Evolutionary conservation across 768 basidiomycete genomes (phyloP).

Genomic region (Lactarius trivialis): DNA sequence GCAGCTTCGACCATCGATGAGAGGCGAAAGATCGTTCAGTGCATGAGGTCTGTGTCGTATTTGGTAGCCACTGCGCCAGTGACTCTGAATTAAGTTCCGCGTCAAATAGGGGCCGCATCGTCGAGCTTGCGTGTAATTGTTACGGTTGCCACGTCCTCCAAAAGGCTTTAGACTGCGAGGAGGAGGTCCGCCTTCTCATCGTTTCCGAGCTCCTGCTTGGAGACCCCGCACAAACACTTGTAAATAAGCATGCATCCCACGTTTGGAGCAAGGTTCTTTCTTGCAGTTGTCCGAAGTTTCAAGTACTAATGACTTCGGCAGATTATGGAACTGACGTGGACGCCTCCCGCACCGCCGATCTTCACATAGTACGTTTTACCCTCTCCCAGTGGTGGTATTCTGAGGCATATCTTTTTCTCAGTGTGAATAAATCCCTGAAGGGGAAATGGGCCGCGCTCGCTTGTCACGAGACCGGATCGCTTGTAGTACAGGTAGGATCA

Average conservation of each 20-base stretch:
- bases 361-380: slow-evolving; percentile 65
- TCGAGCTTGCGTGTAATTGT: slow-evolving; percentile 83
- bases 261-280: slow-evolving; percentile 78
- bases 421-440: slow-evolving; percentile 81
- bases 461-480: slow-evolving; percentile 85
- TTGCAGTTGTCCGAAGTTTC: neutral
- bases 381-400: neutral
- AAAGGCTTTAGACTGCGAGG: slow-evolving; percentile 86
- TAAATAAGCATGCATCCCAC: slow-evolving; percentile 88
- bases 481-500: slow-evolving; percentile 68
- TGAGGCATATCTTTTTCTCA: slow-evolving; percentile 28
- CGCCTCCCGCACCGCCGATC: slow-evolving; percentile 79
- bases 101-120: slow-evolving; percentile 59
- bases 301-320: slow-evolving; percentile 27
- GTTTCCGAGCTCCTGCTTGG: slow-evolving; percentile 80
- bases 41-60: slow-evolving; percentile 59
- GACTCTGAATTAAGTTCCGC: neutral
- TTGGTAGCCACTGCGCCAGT: neutral
- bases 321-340: slow-evolving; percentile 91
- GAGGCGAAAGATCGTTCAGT: slow-evolving; percentile 72
- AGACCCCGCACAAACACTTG: slow-evolving; percentile 78
- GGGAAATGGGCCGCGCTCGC: slow-evolving; percentile 87
- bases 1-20: slow-evolving; percentile 70
- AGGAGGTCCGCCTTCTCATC: slow-evolving; percentile 75
- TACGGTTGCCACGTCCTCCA: slow-evolving; percentile 87